Evolutionary conservation across 1,284 basidiomycete genomes (phyloP), one percentile per base, ranked within the genome.

Genomic region (Vanrija humicola): DNA sequence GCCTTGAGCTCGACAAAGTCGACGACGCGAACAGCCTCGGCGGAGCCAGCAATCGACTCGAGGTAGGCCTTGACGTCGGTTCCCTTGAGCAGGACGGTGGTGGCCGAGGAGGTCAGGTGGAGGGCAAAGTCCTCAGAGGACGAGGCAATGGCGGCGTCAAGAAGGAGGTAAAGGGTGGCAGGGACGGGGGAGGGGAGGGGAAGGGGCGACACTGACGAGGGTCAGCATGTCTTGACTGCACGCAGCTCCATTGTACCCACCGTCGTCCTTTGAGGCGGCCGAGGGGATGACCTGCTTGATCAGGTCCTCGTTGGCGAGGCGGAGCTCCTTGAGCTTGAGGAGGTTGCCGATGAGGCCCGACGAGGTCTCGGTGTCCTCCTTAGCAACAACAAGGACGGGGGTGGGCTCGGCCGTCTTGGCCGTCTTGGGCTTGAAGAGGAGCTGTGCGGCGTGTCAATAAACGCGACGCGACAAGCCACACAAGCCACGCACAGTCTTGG

Each of bases 301-400:
- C 38, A 96, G 82, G 70, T 96, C 92, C 69, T 90, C 88, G 38
- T 85, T 84, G n/a, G 91, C 93, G 52, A 95, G 78, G 43, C 92
- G 82, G 66, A 96, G 80, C 61, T 96, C 92, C 79, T 96, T 95
- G 76, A 96, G 78, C 68, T 86, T 86, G 60, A 98, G 82, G 70
- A 86, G 86, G 77, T 89, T 89, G 43, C 84, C 89, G 60, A 96
- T 82, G 9, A 86, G 82, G 4, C 79, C 82, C 0, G 89, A 87
- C 69, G 77, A 70, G 18, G 88, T 89, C 70, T 93, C 88, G 16
- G 90, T 90, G 42, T 83, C 81, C 67, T 95, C 90, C 66, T 85
- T 81, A 8, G 90, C 89, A 69, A 97, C 83, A 57, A 95, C 86
- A 50, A 97, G 83, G 51, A 96, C 85, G 7, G 92, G 93, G 53